Evolutionary conservation across 192 early-diverging fungal genomes (phyloP).

Genomic region (Coemansia sp.): DNA sequence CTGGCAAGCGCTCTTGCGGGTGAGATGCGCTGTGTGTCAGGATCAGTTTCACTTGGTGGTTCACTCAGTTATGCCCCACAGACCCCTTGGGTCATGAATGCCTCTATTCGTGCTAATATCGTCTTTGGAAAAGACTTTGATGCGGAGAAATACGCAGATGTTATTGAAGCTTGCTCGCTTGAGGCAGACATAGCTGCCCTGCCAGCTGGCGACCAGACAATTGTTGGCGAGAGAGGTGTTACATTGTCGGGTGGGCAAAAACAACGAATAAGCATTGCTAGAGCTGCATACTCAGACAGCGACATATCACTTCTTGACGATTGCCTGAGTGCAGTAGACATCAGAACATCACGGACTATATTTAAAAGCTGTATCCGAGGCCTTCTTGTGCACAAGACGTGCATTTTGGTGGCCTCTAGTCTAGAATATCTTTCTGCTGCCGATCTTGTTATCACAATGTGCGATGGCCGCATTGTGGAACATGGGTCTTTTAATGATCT

Average conservation of each 20-base stretch:
- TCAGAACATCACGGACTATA: constrained; percentile 48
- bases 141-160: constrained; percentile 59
- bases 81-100: constrained; percentile 61
- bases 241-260: constrained; percentile 72
- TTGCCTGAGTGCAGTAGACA: constrained; percentile 63
- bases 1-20: constrained; percentile 57
- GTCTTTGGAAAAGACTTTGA: constrained; percentile 67
- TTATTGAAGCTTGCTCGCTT: constrained; percentile 69
- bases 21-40: constrained; percentile 56
- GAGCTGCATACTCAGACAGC: constrained; percentile 72
- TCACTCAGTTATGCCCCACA: constrained; percentile 56
- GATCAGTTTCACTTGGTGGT: constrained; percentile 40
- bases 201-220: constrained; percentile 68
- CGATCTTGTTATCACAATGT: constrained; percentile 54
- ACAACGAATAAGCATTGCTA: constrained; percentile 74
- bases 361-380: constrained; percentile 54
- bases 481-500: constrained; percentile 57
- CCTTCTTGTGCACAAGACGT: constrained; percentile 55
- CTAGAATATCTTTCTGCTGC: constrained; percentile 50
- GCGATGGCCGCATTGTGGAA: constrained; percentile 53
- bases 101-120: constrained; percentile 70
- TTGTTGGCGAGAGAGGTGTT: constrained; percentile 66
- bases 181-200: constrained; percentile 64
- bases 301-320: constrained; percentile 80
- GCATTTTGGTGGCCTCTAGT: constrained; percentile 61